Base-by-base conservation (phyloP, 2,329 filamentous ascomycete species). In the Dryadomyces quercivorus region DNA sequence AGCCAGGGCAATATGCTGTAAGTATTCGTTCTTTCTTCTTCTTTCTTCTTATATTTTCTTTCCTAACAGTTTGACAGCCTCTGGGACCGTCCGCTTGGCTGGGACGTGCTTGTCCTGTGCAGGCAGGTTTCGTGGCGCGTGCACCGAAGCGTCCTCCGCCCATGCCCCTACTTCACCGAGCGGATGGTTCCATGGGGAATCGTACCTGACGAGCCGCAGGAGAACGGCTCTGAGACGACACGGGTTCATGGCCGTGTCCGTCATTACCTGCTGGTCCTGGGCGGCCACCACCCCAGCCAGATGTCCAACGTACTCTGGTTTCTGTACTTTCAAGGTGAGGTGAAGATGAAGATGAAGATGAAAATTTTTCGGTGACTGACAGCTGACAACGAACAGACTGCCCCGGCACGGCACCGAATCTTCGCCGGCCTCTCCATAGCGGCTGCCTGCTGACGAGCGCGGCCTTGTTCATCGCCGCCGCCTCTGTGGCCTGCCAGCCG, bases 321-420 rank as follows among this genome's bases (percentile, higher is more conserved):
- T 57, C 63, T 67, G 60, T 67, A 68, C 56, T 40, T 48, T 18
- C 53, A 60, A 3, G 46, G 63, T 63, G 54, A 50, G 60, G 60
- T 43, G 13, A 13, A 22, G 45, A 47, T n/a, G n/a, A n/a, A n/a
- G n/a, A n/a, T n/a, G n/a, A n/a, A n/a, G n/a, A n/a, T n/a, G n/a
- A n/a, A n/a, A n/a, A n/a, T n/a, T n/a, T n/a, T n/a, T n/a, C n/a
- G n/a, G n/a, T n/a, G n/a, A 26, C 44, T 46, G 21, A 22, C n/a
- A 13, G 44, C 4, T 31, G 4, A 31, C n/a, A n/a, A n/a, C n/a
- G n/a, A n/a, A 9, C 15, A 56, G 62, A 53, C 18, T 63, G 61
- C 55, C 51, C 58, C 2, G 53, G 52, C 9, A 59, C 56, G 18
- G 40, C 38, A 3, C 57, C 58, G n/a, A 49, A 60, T 31, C 20